Percentiles rank a stretch among this genome's conserved stretches.
These are phyloP conservation scores for maize (Zea mays) DNA, from an alignment of 176 grass and related monocot genomes.

Conservation along the genomic window Zm-B73-REFERENCE-NAM-5.0 NC_050101.1:176022001-176022500, in stretches of 20 bases:
- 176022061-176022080: not conserved
- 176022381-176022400: constrained; percentile 32
- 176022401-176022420: not conserved
- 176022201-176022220: not conserved
- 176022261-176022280: constrained; percentile 63
- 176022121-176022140: not conserved
- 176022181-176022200: not conserved
- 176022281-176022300: constrained; percentile 80
- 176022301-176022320: constrained; percentile 61
- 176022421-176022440: not conserved
- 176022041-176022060: not conserved
- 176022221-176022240: not conserved
- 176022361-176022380: constrained; percentile 44
- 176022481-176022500: not conserved
- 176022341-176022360: constrained; percentile 73
- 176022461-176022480: not conserved
- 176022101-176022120: not conserved
- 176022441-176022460: not conserved
- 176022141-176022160: not conserved
- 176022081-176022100: constrained; percentile 3
- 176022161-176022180: not conserved
- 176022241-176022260: constrained; percentile 64
- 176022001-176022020: not conserved
- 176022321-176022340: constrained; percentile 71
- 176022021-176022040: not conserved